A percentile compares a stretch with the other conserved stretches of the same genome.
phyloP scores from a whole-genome alignment of 768 basidiomycete genomes.

The Podaxis sp. region DNA sequence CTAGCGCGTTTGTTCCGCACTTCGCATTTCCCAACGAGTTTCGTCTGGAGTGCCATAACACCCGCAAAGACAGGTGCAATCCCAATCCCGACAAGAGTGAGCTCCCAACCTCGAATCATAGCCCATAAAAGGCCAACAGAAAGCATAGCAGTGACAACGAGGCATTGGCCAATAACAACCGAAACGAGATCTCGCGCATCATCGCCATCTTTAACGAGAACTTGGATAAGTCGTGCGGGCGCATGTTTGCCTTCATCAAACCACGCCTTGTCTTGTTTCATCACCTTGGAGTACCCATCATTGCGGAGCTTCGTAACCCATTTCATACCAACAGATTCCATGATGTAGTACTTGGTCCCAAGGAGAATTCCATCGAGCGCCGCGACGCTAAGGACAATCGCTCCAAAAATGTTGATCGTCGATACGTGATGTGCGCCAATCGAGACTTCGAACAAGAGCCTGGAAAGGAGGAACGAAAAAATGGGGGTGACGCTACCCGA shows the following conservation, averaged over 20 bases:
- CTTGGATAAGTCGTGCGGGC: slow-evolving; percentile 60
- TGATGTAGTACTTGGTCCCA: slow-evolving; percentile 73
- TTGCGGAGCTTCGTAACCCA: slow-evolving; percentile 74
- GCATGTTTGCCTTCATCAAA: slow-evolving; percentile 70
- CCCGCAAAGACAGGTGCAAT: slow-evolving; percentile 80
- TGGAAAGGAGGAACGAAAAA: slow-evolving; percentile 87
- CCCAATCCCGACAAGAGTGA: slow-evolving; percentile 86
- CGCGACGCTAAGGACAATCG: slow-evolving; percentile 68
- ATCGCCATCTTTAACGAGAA: slow-evolving; percentile 84
- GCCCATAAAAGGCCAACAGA: slow-evolving; percentile 87
- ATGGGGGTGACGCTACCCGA: slow-evolving; percentile 87
- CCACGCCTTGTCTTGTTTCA: slow-evolving; percentile 82
- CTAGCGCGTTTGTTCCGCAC: slow-evolving; percentile 78
- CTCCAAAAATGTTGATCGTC: slow-evolving; percentile 66
- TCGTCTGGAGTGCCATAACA: slow-evolving; percentile 70
- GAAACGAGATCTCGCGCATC: slow-evolving; percentile 79
- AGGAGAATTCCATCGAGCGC: slow-evolving; percentile 72
- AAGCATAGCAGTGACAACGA: slow-evolving; percentile 80
- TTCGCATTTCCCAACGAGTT: slow-evolving; percentile 70
- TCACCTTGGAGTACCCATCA: slow-evolving; percentile 48
- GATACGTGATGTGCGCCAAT: slow-evolving; percentile 58
- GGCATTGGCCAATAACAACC: slow-evolving; percentile 62
- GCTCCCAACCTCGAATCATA: slow-evolving; percentile 81
- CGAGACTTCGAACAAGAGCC: slow-evolving; percentile 73
- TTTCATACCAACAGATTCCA: slow-evolving; percentile 67